These are phyloP conservation scores for Vigna reflexopilosa DNA, from an alignment of 306 rosid genomes.

Conservation along the genomic window DNA sequence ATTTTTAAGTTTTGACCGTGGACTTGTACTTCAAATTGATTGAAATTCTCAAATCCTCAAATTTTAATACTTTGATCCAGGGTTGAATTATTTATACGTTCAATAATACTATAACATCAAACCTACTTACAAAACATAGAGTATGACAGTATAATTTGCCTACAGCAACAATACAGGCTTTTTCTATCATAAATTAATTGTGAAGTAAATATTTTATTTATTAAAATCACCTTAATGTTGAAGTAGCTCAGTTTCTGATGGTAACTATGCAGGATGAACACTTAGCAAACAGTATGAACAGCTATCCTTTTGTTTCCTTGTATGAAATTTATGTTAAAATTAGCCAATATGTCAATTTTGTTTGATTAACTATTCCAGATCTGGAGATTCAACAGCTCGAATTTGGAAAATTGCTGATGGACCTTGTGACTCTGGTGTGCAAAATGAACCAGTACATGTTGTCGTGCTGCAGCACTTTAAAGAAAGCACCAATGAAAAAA, in stretches of 20 bases:
- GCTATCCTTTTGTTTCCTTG: neutral
- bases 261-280: constrained; percentile 10
- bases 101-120: neutral
- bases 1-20: constrained; percentile 19
- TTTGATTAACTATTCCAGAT: constrained; percentile 43
- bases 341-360: neutral
- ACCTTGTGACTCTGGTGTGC: constrained; percentile 47
- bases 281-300: neutral
- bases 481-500: constrained; percentile 67
- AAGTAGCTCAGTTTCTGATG: constrained; percentile 7
- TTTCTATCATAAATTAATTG: neutral
- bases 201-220: neutral
- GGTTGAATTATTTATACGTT: constrained; percentile 19
- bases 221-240: neutral
- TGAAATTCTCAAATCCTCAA: neutral
- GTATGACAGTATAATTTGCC: constrained; percentile 9
- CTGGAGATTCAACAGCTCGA: constrained; percentile 82
- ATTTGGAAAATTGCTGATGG: constrained; percentile 65
- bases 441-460: constrained; percentile 49
- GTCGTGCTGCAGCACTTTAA: constrained; percentile 64
- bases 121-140: neutral
- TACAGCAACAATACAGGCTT: constrained; percentile 25
- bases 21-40: constrained; percentile 8
- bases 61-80: neutral
- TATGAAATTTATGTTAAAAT: neutral